Conservation (phyloP, 2,329 filamentous ascomycete species). For the Furcasterigmium sp. region DNA sequence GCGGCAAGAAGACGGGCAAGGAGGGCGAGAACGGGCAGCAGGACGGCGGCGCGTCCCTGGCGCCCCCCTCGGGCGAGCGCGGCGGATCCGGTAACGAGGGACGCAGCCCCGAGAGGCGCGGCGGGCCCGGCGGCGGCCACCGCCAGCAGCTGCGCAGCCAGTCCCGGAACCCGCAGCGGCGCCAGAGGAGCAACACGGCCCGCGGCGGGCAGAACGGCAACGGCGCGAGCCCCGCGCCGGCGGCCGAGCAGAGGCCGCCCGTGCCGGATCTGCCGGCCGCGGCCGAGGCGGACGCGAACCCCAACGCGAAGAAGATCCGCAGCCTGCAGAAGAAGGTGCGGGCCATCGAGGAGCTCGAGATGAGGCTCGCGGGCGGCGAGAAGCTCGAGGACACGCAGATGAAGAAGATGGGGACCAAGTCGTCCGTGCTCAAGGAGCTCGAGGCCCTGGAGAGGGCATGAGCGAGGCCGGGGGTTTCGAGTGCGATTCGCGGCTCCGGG, state of each 20-base stretch:
- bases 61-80: constrained; percentile 28
- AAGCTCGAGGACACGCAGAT: constrained; percentile 98
- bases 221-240: constrained; percentile 15
- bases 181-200: constrained; percentile 46
- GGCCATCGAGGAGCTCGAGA: constrained; percentile 96
- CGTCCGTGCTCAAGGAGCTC: constrained; percentile 77
- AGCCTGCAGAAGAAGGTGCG: constrained; percentile 95
- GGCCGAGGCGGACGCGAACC: constrained; percentile 38
- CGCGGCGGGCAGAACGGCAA: constrained; percentile 24
- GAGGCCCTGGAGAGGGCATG: constrained; percentile 42
- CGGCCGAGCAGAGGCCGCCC: constrained; percentile 14
- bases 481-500: not conserved
- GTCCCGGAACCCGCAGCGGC: constrained; percentile 47
- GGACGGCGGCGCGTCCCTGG: constrained; percentile 41
- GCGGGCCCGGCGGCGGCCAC: constrained; percentile 17
- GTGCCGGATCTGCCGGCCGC: constrained; percentile 25
- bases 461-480: not conserved
- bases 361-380: constrained; percentile 89
- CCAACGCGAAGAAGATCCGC: constrained; percentile 91
- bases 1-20: constrained; percentile 82
- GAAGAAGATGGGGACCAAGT: constrained; percentile 94
- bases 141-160: constrained; percentile 48
- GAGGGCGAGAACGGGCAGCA: constrained; percentile 55
- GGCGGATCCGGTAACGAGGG: constrained; percentile 42
- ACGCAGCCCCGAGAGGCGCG: constrained; percentile 63